Conservation (phyloP, 176 grass and related monocot genomes). For the Carex scoparia region DNA sequence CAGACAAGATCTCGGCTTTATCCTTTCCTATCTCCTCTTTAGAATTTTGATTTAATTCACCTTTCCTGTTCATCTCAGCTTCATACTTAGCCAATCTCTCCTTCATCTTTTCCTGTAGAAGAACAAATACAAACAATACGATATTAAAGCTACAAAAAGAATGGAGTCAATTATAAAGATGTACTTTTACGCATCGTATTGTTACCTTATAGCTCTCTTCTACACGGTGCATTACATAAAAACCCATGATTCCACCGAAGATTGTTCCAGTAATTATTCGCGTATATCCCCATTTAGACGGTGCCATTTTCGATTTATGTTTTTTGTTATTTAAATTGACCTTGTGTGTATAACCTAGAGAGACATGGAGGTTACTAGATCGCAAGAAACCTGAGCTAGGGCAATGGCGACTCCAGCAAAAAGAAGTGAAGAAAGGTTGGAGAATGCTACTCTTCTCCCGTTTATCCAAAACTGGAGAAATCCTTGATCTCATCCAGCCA, state of each 20-base stretch:
- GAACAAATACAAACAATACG: background rate
- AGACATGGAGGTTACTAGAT: background rate
- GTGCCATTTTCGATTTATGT: background rate
- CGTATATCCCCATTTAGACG: constrained; percentile 48
- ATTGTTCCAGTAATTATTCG: constrained; percentile 70
- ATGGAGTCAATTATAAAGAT: background rate
- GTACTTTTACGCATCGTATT: background rate
- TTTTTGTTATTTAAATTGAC: background rate
- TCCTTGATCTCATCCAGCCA: background rate
- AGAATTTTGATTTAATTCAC: constrained; percentile 27
- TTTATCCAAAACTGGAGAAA: background rate
- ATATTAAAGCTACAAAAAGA: background rate
- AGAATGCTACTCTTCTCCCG: background rate
- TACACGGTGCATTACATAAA: constrained; percentile 84
- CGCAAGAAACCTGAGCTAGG: background rate
- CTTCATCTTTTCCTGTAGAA: constrained; percentile 66
- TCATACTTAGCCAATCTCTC: constrained; percentile 65
- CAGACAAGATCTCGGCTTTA: constrained; percentile 47
- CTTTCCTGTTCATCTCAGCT: constrained; percentile 56
- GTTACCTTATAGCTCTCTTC: constrained; percentile 79
- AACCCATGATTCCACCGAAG: constrained; percentile 62
- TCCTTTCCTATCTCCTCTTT: constrained; percentile 39
- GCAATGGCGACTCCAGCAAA: background rate
- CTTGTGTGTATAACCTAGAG: background rate
- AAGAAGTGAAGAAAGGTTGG: background rate